Base-by-base conservation (phyloP, 1,284 basidiomycete species). In the Microbotryum intermedium region DNA sequence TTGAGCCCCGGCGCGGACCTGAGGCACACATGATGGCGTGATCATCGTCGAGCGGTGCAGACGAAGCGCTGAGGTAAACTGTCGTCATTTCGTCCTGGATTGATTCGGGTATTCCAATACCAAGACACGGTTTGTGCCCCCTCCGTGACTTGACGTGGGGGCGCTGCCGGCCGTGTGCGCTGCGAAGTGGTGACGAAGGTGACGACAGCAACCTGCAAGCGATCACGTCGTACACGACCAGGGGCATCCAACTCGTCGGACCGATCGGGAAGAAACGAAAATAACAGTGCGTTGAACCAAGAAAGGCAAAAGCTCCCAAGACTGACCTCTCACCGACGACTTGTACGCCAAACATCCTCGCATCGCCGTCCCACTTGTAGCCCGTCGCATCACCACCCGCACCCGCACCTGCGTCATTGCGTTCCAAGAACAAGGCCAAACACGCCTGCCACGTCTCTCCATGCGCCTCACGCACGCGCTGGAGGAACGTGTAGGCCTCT, bases 291-390 rank as follows among this genome's bases (percentile, higher is more conserved):
- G 39, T 21, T 34, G 29, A 39, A 18, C 34, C 34, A 39, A 16
- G 34, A 11, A 39, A 39, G 18, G 34, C 18, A 39, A 46, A 58
- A 20, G 34, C n/a, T n/a, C n/a, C n/a, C n/a, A n/a, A 9, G 42
- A 78, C 87, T 78, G 74, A 89, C 89, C 84, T 81, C 74, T 90
- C 88, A 65, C 90, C 88, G 60, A 94, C 75, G 59, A 94, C 83
- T 62, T 88, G 83, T 67, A 94, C 78, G 26, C 86, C 88, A 74
- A 88, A 92, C 77, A 93, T 87, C 59, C 90, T 81, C 46, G 82
- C 87, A 71, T 90, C 83, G 50, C 83, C 75, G 25, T 83, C 82
- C 74, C 89, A 82, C 75, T 84, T 87, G 11, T 56, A 54, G 21
- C 50, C 52, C 11, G 34, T 39, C 34, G n/a, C n/a, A n/a, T 16